Evolutionary conservation across 2,329 filamentous ascomycete genomes (phyloP), one percentile per base, ranked within the genome.

Genomic region (Aureobasidium pullulans): DNA sequence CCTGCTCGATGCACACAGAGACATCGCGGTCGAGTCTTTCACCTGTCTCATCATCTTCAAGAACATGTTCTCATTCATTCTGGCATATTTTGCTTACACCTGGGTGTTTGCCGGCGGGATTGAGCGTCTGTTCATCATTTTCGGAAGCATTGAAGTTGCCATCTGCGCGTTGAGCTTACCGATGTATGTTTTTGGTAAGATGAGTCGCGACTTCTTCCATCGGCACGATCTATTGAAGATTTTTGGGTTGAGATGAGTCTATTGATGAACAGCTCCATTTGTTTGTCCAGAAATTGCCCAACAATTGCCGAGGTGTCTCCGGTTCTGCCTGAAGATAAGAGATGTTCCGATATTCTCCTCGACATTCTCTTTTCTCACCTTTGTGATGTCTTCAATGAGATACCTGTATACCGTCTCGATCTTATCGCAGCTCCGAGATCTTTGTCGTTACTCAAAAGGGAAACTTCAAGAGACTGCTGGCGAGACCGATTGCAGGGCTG

Each of bases 1-100:
- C 69, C 87, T 96, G 68, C 89, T 96, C 7, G 93, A 96, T 74
- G 92, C 92, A 0, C 93, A 96, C 73, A 86, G 91, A 7, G 86
- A 93, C 62, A 84, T 96, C 60, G 84, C 89, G 1, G 84, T 96
- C 49, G 92, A 96, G 73, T 89, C 86, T 6, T 96, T 96, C 71
- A 96, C 91, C 0, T 89, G 90, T 73, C 83, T 94, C 71, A 82
- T 96, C 64, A 86, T 96, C 57, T 96, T 96, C 79, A 96, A 96
- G 75, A 96, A 96, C 73, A 82, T 96, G 63, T 96, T 96, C 76
- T 89, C 86, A 63, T 96, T 95, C 67, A 84, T 85, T 6, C 77
- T 96, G 59, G 96, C 92, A 0, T 95, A 86, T 71, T 87, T 84
- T 65, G 90, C 90, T 1, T 96, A 90, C 67, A 79, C 91, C 60